Base-by-base conservation (phyloP, 495 filamentous ascomycete genomes). In the Penicillium roqueforti region DNA sequence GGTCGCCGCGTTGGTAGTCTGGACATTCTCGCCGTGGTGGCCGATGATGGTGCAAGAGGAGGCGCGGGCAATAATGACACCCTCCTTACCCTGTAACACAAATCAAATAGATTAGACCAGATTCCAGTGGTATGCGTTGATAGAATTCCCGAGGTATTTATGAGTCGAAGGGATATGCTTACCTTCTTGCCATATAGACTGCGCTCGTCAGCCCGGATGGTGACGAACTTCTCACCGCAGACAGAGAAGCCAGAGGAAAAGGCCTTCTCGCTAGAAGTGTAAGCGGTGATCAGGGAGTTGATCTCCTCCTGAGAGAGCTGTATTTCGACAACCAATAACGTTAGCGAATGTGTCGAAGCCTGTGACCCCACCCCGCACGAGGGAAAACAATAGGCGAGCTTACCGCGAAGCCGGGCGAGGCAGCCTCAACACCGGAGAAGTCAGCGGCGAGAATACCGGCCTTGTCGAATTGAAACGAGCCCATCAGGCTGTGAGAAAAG, bases 101-200 rank as follows among this genome's bases (percentile, higher is more conserved):
- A n/a, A 44, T 16, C 45, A n/a, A n/a, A 22, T 2, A 42, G 19
- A 50, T 50, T 25, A 32, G 43, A 16, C 36, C 22, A 5, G 3
- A 46, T 36, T 23, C 18, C 8, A 2, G 10, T 29, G 2, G 25
- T 36, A 14, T 22, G 41, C 0, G 3, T 26, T 25, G 31, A 25
- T 23, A 25, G 18, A 29, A n/a, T 4, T 4, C 10, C 20, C 38
- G 19, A 34, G 4, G 7, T 19, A 1, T 18, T 4, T 13, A 11
- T 45, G 4, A 2, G 26, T 14, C 22, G 9, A 22, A 4, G 38
- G 11, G 22, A 6, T 28, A 10, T 16, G 9, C 76, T 31, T 77
- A 96, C 92, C 82, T 91, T 82, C 79, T 89, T 89, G 56, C 80
- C 88, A 72, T 95, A 95, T 56, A 97, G 68, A 75, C 83, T 87